A percentile compares a stretch with the other conserved stretches of the same genome.
Evolutionary conservation across 1,284 basidiomycete genomes (phyloP).

Genomic region (Tilletia horrida): DNA sequence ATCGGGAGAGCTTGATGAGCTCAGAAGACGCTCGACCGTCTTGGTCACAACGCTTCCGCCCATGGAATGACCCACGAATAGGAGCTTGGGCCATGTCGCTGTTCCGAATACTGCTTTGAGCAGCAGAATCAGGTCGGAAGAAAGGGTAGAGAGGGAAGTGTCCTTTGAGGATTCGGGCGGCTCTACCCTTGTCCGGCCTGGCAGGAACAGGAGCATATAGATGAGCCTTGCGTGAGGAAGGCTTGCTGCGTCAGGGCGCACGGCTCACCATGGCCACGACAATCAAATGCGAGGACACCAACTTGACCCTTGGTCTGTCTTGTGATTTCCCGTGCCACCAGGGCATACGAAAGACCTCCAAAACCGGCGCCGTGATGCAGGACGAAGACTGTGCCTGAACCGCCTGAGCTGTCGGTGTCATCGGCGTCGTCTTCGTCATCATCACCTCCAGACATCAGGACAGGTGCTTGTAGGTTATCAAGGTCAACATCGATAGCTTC

Average conservation of each 20-base stretch:
- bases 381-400: slow-evolving; percentile 69
- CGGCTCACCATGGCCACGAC: slow-evolving; percentile 76
- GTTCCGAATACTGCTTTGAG: slow-evolving; percentile 36
- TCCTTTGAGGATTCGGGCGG: slow-evolving; percentile 24
- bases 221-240: not conserved
- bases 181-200: not conserved
- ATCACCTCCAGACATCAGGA: slow-evolving; percentile 17
- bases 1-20: slow-evolving; percentile 21
- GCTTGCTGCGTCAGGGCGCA: not conserved
- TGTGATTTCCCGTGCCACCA: slow-evolving; percentile 73
- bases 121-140: slow-evolving; percentile 31
- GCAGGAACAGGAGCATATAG: not conserved
- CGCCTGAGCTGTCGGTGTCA: slow-evolving; percentile 56
- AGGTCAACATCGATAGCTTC: slow-evolving; percentile 21
- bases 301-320: slow-evolving; percentile 67
- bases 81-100: slow-evolving; percentile 35
- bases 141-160: slow-evolving; percentile 43
- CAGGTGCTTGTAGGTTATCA: slow-evolving; percentile 21
- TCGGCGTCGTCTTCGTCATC: slow-evolving; percentile 44
- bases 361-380: slow-evolving; percentile 95
- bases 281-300: slow-evolving; percentile 80
- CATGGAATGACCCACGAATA: slow-evolving; percentile 56
- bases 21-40: slow-evolving; percentile 36
- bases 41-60: slow-evolving; percentile 47
- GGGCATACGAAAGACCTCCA: slow-evolving; percentile 81